phyloP scores from a whole-genome alignment of 805 yeast genomes.

The Kodamaea lidongshanica region DNA sequence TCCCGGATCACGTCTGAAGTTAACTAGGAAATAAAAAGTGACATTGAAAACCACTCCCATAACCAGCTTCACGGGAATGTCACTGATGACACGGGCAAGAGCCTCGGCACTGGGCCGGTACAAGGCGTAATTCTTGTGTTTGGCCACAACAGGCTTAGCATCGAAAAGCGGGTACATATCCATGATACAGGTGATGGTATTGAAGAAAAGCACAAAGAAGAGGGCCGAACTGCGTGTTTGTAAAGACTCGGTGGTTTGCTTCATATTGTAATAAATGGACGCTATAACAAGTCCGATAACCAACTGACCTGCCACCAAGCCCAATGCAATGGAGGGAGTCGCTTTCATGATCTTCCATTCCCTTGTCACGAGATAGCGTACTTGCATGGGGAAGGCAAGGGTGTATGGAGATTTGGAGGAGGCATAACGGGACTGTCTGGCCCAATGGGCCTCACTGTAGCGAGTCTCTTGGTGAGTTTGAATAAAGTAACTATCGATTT shows the following conservation, averaged over 20 bases:
- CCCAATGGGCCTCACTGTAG: conserved; percentile 20
- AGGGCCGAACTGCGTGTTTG: conserved; percentile 56
- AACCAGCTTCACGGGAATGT: conserved; percentile 45
- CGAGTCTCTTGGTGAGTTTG: conserved; percentile 11
- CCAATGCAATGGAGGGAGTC: conserved; percentile 42
- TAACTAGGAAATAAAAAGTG: conserved; percentile 47
- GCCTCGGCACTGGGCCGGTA: conserved; percentile 64
- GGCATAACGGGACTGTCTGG: conserved; percentile 15
- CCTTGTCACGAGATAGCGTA: conserved; percentile 40
- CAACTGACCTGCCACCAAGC: conserved; percentile 39
- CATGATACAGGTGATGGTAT: conserved; percentile 54
- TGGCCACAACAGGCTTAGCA: conserved; percentile 52
- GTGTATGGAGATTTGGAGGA: conserved; percentile 48
- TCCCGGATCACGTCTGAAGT: conserved; percentile 48
- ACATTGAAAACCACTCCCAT: conserved; percentile 44
- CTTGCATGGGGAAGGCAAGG: conserved; percentile 48
- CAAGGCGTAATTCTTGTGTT: conserved; percentile 50
- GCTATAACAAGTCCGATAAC: conserved; percentile 51
- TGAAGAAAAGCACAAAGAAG: conserved; percentile 61
- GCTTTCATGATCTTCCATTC: conserved; percentile 45
- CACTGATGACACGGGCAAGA: conserved; percentile 53
- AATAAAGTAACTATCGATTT: conserved; percentile 12
- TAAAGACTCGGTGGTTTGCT: conserved; percentile 39
- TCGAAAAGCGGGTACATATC: conserved; percentile 53
- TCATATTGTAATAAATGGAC: conserved; percentile 53